Conservation (phyloP, 2,329 filamentous ascomycete genomes). For the Hypomyces perniciosus region DNA sequence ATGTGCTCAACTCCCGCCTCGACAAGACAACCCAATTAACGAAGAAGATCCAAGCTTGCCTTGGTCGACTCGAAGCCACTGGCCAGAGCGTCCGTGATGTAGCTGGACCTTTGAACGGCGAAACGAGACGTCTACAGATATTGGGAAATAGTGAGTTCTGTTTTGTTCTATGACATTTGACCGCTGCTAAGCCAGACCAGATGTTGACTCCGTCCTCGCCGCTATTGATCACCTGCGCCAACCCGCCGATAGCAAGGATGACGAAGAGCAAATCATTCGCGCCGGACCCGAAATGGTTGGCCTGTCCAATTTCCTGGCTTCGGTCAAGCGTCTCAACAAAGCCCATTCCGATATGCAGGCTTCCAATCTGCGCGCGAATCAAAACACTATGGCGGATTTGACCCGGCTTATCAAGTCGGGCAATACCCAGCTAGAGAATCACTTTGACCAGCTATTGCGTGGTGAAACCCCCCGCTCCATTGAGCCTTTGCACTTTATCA, state of each 20-base stretch:
- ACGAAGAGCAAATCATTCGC: slow-evolving; percentile 87
- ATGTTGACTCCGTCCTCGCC: slow-evolving; percentile 78
- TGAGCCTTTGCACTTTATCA: slow-evolving; percentile 88
- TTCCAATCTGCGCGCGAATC: slow-evolving; percentile 88
- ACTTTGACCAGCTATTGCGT: slow-evolving; percentile 71
- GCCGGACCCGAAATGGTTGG: slow-evolving; percentile 79
- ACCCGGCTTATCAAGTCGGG: slow-evolving; percentile 71
- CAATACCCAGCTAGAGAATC: slow-evolving; percentile 73
- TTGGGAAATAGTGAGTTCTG: slow-evolving; percentile 64
- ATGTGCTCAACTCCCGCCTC: slow-evolving; percentile 65
- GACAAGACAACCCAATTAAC: slow-evolving; percentile 91
- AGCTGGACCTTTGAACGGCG: slow-evolving; percentile 84
- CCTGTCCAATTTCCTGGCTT: slow-evolving; percentile 77
- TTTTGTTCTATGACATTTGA: background rate
- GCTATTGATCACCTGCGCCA: slow-evolving; percentile 85
- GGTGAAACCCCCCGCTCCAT: slow-evolving; percentile 72
- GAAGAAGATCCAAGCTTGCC: slow-evolving; percentile 88
- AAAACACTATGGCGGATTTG: slow-evolving; percentile 78
- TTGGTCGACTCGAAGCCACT: slow-evolving; percentile 76
- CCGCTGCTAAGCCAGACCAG: slow-evolving; percentile 34
- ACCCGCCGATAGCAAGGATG: slow-evolving; percentile 85
- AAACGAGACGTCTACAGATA: slow-evolving; percentile 84
- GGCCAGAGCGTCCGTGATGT: slow-evolving; percentile 89
- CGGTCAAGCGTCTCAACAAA: slow-evolving; percentile 80
- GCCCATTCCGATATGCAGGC: slow-evolving; percentile 78